Conservation (phyloP, 768 basidiomycete genomes). For the Peribolospora kevripleyi region DNA sequence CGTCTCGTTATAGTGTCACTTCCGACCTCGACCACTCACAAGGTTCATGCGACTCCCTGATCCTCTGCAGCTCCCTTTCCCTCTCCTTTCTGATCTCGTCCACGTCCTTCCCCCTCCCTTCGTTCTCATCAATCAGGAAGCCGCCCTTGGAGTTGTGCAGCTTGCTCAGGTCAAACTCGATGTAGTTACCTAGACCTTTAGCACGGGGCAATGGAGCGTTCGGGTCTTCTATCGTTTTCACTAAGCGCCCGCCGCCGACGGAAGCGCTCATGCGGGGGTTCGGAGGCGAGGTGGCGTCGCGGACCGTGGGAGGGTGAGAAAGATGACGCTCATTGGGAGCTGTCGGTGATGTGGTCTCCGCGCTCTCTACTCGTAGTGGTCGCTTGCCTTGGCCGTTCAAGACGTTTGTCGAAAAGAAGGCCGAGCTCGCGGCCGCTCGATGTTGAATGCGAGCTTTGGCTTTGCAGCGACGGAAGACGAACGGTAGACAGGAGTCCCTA, state of each 20-base stretch:
- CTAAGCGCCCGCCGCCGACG: slow-evolving; percentile 2
- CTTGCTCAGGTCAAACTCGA: slow-evolving; percentile 90
- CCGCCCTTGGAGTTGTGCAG: slow-evolving; percentile 94
- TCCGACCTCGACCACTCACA: slow-evolving; percentile 14
- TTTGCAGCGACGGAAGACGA: not conserved
- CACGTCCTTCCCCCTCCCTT: slow-evolving; percentile 34
- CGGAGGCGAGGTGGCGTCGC: slow-evolving; percentile 1
- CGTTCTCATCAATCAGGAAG: slow-evolving; percentile 78
- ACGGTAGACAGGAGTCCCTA: not conserved
- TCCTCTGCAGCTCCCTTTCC: slow-evolving; percentile 52
- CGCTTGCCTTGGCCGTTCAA: slow-evolving; percentile 41
- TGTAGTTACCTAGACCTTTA: slow-evolving; percentile 49
- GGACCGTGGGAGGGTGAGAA: not conserved
- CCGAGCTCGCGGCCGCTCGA: no score
- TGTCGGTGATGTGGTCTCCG: slow-evolving; percentile 38
- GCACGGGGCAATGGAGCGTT: not conserved
- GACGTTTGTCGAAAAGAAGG: not conserved
- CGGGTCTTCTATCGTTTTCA: slow-evolving; percentile 5
- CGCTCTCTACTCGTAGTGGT: slow-evolving; percentile 34
- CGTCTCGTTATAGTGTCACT: slow-evolving; percentile 6
- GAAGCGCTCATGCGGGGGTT: slow-evolving; percentile 19
- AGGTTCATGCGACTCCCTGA: slow-evolving; percentile 27
- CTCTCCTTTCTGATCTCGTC: slow-evolving; percentile 51
- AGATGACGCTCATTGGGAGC: slow-evolving; percentile 14
- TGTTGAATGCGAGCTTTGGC: not conserved